A percentile compares a stretch with the other conserved stretches of the same genome.
phyloP scores from a whole-genome alignment of 164 flowering plant genomes.

The Cinnamomum micranthum region DNA sequence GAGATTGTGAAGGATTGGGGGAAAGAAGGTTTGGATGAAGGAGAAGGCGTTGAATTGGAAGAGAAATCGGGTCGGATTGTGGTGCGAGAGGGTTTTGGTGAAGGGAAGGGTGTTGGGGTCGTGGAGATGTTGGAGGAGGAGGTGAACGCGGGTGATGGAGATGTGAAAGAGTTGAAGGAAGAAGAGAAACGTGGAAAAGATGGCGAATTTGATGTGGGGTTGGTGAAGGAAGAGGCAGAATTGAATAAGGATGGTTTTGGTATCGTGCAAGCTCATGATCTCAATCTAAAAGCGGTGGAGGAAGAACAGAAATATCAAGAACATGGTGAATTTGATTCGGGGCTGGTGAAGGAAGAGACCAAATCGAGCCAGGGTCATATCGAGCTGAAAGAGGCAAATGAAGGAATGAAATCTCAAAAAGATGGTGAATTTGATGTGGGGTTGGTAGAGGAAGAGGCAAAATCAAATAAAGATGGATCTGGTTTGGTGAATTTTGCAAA shows the following conservation, averaged over 20 bases:
- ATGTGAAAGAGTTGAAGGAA: background rate
- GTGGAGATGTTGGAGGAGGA: background rate
- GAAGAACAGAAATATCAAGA: background rate
- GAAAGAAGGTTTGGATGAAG: background rate
- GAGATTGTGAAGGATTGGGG: background rate
- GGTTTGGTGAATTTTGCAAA: background rate
- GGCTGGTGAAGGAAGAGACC: slow-evolving; percentile 2
- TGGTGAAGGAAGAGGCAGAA: slow-evolving; percentile 10
- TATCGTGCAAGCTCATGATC: background rate
- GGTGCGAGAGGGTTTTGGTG: background rate
- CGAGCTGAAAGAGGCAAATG: background rate
- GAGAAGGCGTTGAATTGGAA: background rate
- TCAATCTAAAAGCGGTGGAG: background rate
- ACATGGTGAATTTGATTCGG: background rate
- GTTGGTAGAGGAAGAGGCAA: slow-evolving; percentile 11
- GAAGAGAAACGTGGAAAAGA: background rate
- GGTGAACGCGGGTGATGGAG: background rate
- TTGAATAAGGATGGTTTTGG: background rate
- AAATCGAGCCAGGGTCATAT: background rate
- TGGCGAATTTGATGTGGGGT: background rate
- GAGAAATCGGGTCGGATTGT: background rate
- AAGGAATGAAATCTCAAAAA: background rate
- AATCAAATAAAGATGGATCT: background rate
- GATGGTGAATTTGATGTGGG: background rate
- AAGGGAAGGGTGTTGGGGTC: background rate